Percentiles rank a stretch among this genome's conserved stretches.
These are phyloP conservation scores for Spergularia bocconei DNA, from an alignment of 148 eudicot genomes.

Conservation along the genomic window DNA sequence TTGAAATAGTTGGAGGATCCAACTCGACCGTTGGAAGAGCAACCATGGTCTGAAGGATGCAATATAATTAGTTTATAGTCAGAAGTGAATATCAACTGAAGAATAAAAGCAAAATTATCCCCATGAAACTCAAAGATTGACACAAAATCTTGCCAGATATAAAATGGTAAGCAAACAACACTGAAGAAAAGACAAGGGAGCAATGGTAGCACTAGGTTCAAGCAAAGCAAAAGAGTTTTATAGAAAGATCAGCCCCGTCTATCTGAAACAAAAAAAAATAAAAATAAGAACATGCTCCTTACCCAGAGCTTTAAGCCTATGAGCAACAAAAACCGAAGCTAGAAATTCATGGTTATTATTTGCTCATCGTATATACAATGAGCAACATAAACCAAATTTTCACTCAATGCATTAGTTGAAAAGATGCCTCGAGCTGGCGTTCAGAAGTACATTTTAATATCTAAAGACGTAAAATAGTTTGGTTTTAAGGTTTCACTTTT, in stretches of 20 bases:
- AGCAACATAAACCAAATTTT: too few species aligned
- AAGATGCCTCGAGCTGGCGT: too few species aligned
- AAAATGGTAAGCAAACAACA: neutral
- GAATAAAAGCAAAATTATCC: neutral
- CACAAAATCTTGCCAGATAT: neutral
- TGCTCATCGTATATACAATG: too few species aligned
- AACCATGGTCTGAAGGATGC: conserved; percentile 50
- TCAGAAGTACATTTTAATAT: too few species aligned
- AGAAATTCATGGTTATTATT: too few species aligned
- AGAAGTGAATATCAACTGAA: neutral
- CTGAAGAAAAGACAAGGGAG: neutral
- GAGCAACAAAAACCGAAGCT: too few species aligned
- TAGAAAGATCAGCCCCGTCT: neutral
- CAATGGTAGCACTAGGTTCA: conserved; percentile 4
- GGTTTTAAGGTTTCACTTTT: too few species aligned
- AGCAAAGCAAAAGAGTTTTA: neutral
- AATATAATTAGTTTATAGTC: neutral
- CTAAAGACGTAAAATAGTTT: too few species aligned
- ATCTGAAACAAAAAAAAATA: neutral
- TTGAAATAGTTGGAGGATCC: conserved; percentile 99
- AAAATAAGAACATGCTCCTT: too few species aligned
- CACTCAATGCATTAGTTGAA: too few species aligned
- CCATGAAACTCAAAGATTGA: neutral
- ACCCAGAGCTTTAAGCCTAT: too few species aligned
- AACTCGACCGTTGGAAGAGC: conserved; percentile 84